Evolutionary conservation across 2,329 filamentous ascomycete species (phyloP).

Genomic region (Penicillium nordicum): DNA sequence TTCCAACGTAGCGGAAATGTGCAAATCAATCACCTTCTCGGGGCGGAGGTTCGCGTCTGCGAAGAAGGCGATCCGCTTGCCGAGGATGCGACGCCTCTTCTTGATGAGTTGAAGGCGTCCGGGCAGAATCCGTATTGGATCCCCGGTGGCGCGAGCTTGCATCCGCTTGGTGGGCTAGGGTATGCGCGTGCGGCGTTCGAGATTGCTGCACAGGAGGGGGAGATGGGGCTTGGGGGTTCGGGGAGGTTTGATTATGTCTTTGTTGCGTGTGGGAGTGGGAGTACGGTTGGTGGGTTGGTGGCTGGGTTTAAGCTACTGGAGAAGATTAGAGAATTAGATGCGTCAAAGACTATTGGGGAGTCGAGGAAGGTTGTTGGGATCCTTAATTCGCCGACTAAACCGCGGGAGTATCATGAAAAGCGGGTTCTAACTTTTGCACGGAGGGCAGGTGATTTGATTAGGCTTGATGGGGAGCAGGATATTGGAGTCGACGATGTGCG

Average conservation of each 20-base stretch:
- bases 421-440: slow-evolving; percentile 31
- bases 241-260: slow-evolving; percentile 35
- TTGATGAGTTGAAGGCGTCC: slow-evolving; percentile 21
- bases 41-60: slow-evolving; percentile 50
- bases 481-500: slow-evolving; percentile 30
- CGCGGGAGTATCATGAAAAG: slow-evolving; percentile 28
- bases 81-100: slow-evolving; percentile 17
- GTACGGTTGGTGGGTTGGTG: slow-evolving; percentile 35
- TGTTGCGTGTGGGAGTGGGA: slow-evolving; percentile 38
- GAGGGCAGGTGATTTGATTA: slow-evolving; percentile 26
- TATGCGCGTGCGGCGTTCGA: slow-evolving; percentile 35
- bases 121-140: slow-evolving; percentile 33
- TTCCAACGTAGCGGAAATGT: slow-evolving; percentile 29
- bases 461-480: slow-evolving; percentile 25
- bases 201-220: slow-evolving; percentile 28
- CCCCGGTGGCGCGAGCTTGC: slow-evolving; percentile 35
- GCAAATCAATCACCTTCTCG: slow-evolving; percentile 28
- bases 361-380: slow-evolving; percentile 31
- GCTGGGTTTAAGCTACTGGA: slow-evolving; percentile 35
- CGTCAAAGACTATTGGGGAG: neutral
- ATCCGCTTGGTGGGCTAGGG: slow-evolving; percentile 33
- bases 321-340: slow-evolving; percentile 8
- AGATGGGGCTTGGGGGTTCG: slow-evolving; percentile 15
- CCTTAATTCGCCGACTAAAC: slow-evolving; percentile 33
- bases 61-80: slow-evolving; percentile 52